A percentile compares a stretch with the other conserved stretches of the same genome.
phyloP scores from a whole-genome alignment of 768 basidiomycete genomes.

The Megacollybia marginata region DNA sequence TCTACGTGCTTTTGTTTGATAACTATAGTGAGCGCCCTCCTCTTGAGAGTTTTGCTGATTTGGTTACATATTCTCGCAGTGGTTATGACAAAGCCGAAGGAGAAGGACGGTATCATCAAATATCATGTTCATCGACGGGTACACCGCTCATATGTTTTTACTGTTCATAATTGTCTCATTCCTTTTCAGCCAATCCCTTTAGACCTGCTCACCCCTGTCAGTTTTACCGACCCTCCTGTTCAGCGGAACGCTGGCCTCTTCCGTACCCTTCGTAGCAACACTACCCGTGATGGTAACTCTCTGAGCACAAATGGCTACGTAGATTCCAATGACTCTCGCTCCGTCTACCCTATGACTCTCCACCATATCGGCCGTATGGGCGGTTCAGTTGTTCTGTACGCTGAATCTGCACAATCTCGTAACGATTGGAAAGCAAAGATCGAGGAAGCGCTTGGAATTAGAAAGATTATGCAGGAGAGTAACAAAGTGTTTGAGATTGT shows the following conservation, averaged over 20 bases:
- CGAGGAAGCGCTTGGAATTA: conserved; percentile 78
- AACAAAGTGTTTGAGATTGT: conserved; percentile 94
- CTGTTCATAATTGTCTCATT: too few species aligned
- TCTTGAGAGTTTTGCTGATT: conserved; percentile 1
- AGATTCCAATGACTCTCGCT: conserved; percentile 55
- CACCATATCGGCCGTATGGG: conserved; percentile 85
- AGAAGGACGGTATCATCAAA: conserved; percentile 66
- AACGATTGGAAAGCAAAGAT: conserved; percentile 87
- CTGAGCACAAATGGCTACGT: conserved; percentile 10
- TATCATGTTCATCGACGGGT: conserved; percentile 80
- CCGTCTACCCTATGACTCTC: conserved; percentile 82
- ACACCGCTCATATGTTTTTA: conserved; percentile 15
- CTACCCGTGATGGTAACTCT: not conserved
- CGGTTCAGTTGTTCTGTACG: conserved; percentile 81
- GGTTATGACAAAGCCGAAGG: conserved; percentile 82
- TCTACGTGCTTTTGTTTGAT: conserved; percentile 88
- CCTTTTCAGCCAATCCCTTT: conserved; percentile 97
- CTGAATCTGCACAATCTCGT: conserved; percentile 70
- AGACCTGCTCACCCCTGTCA: conserved; percentile 79
- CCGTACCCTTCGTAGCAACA: conserved; percentile 47
- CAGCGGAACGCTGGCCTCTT: conserved; percentile 70
- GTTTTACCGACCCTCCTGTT: conserved; percentile 73
- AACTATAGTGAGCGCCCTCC: conserved; percentile 66
- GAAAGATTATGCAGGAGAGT: conserved; percentile 84
- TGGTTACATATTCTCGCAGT: conserved; percentile 35